Evolutionary conservation across 768 basidiomycete genomes (phyloP).

Genomic region (Trametes cubensis): DNA sequence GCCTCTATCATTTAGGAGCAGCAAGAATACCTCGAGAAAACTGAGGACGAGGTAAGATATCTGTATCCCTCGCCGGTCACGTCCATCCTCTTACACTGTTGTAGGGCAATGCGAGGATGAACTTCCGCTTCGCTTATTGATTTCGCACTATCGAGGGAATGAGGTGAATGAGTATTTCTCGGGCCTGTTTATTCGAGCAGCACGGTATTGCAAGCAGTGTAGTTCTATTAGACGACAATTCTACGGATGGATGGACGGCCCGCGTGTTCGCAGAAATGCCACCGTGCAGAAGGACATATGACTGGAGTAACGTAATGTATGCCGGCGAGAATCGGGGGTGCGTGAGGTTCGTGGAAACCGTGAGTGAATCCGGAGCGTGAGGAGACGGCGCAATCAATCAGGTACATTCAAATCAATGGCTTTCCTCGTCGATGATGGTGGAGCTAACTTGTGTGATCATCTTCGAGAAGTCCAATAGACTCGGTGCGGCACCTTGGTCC

Average conservation of each 20-base stretch:
- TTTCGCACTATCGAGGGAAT: too few species aligned
- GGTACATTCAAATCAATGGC: neutral
- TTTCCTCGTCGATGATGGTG: neutral
- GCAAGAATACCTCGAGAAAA: constrained; percentile 60
- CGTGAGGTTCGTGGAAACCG: too few species aligned
- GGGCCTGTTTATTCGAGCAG: neutral
- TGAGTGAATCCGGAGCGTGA: too few species aligned
- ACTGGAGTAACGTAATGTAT: too few species aligned
- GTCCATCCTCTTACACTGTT: neutral
- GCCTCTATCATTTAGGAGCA: constrained; percentile 45
- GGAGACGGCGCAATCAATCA: neutral
- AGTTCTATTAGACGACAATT: constrained; percentile 10
- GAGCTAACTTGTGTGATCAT: constrained; percentile 6
- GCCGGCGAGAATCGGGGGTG: too few species aligned
- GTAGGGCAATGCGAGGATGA: constrained; percentile 57
- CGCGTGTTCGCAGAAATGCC: too few species aligned
- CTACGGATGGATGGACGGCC: neutral
- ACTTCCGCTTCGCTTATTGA: constrained; percentile 67
- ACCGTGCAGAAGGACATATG: neutral
- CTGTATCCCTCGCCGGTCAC: neutral
- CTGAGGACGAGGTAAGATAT: constrained; percentile 46
- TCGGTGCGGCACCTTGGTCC: neutral
- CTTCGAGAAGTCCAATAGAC: constrained; percentile 12
- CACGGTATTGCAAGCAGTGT: constrained; percentile 1
- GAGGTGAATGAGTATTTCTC: too few species aligned